Evolutionary conservation across 108 stramenopile species (phyloP), one percentile per base, ranked within the genome.

Genomic region (Cyclotella baltica): DNA sequence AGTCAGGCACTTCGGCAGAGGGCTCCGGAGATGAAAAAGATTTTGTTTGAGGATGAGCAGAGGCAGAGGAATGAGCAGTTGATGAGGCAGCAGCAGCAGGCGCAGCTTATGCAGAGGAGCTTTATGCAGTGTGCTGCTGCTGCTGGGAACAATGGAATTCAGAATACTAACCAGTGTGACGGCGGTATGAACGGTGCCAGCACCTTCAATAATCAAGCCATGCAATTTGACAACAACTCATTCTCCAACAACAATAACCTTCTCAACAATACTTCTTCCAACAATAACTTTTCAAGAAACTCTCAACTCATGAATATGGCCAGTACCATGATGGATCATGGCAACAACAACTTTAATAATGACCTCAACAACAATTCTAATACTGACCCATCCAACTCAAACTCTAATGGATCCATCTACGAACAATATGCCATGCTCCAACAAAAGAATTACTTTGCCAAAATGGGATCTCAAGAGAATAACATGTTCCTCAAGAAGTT

Each of bases 1-100:
- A 63, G 68, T 23, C 75, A 76, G 22, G 81, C 81, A 5, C 38
- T 82, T 36, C 51, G 81, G 33, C 89, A 92, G 70, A 79, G 89
- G 31, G 92, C 89, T 53, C 92, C 89, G 11, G 89, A 90, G 67
- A 92, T 92, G 89, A 85, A 88, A 43, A 88, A 88, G 78, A 81
- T 90, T 16, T 52, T 92, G 51, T 86, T 88, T 46, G 86, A 88
- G 31, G 73, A 80, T 13, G 91, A 92, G 63, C 80, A 72, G 47
- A 73, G 57, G 48, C 64, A 58, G 30, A 62, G 52, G n/a, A 50
- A 48, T 1, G 55, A 57, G 55, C 55, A 57, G 27, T 25, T 57
- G 22, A 13, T 25, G 2, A n/a, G 61, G 5, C 35, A 62, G 35
- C 61, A 36, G 13, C 61, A 62, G 35, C 61, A 62, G 33, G 35